Evolutionary conservation across 2,329 filamentous ascomycete species (phyloP).

Genomic region (Laburnicola sp.): DNA sequence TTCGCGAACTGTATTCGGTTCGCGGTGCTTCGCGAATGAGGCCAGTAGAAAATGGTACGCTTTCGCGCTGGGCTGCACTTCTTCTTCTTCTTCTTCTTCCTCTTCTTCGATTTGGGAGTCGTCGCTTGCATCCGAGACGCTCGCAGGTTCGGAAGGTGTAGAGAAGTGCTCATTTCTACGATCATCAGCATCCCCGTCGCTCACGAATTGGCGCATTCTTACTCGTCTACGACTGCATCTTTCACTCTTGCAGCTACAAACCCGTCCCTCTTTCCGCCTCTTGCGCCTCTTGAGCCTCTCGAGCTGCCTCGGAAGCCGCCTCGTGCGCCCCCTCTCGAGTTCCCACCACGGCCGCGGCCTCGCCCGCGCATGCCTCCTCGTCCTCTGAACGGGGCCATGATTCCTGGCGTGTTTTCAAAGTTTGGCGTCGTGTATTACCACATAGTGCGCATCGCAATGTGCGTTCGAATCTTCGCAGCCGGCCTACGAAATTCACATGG

Average conservation of each 20-base stretch:
- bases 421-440: background rate
- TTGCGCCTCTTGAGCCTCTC: conserved; percentile 18
- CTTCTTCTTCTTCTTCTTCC: conserved; percentile 26
- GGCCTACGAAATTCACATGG: conserved; percentile 23
- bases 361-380: conserved; percentile 31
- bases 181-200: conserved; percentile 18
- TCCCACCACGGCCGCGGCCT: conserved; percentile 33
- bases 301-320: conserved; percentile 15
- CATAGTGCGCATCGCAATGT: background rate
- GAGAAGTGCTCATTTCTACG: conserved; percentile 19
- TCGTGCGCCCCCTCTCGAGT: conserved; percentile 22
- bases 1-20: conserved; percentile 41
- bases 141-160: conserved; percentile 26
- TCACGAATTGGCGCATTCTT: conserved; percentile 23
- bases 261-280: conserved; percentile 36
- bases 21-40: conserved; percentile 50
- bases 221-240: conserved; percentile 36
- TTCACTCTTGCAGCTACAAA: conserved; percentile 34
- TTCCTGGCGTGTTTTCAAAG: background rate
- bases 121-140: conserved; percentile 29
- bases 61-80: conserved; percentile 33
- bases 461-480: background rate
- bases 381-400: conserved; percentile 22
- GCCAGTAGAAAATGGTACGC: conserved; percentile 63
- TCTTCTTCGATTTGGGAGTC: conserved; percentile 33